Percentiles rank a stretch among this genome's conserved stretches.
Evolutionary conservation across 2,329 filamentous ascomycete genomes (phyloP).

Genomic region (Hypoxylon sp.): DNA sequence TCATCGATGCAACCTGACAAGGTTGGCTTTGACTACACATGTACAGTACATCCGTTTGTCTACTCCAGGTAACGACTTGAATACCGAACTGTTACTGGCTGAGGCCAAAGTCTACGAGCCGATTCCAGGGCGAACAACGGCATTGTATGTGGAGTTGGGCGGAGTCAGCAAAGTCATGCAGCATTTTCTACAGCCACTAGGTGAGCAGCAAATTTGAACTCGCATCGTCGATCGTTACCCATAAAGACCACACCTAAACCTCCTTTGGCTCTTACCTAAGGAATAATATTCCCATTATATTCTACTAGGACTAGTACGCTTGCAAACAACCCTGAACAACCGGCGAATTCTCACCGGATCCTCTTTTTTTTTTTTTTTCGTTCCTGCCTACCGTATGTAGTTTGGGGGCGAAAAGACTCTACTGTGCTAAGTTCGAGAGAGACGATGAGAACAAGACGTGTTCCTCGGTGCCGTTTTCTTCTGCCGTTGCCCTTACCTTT

Average conservation of each 20-base stretch:
- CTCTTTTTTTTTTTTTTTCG: neutral
- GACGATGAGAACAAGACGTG: neutral
- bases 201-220: slow-evolving; percentile 42
- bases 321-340: slow-evolving; percentile 8
- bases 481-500: neutral
- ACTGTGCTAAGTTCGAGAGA: neutral
- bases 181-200: slow-evolving; percentile 42
- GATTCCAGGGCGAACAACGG: slow-evolving; percentile 39
- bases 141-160: slow-evolving; percentile 42
- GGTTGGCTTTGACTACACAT: slow-evolving; percentile 25
- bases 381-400: neutral
- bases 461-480: neutral
- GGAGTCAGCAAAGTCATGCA: slow-evolving; percentile 50
- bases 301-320: slow-evolving; percentile 27
- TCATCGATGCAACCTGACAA: slow-evolving; percentile 39
- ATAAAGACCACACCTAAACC: slow-evolving; percentile 19
- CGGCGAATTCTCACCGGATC: slow-evolving; percentile 27
- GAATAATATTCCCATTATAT: slow-evolving; percentile 37
- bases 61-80: slow-evolving; percentile 28
- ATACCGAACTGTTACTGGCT: slow-evolving; percentile 43
- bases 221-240: slow-evolving; percentile 45
- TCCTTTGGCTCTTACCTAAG: slow-evolving; percentile 36
- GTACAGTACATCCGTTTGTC: slow-evolving; percentile 35
- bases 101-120: slow-evolving; percentile 21
- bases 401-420: slow-evolving; percentile 23